Conservation (phyloP, 2,329 filamentous ascomycete species). For the Elsinoe necatrix region DNA sequence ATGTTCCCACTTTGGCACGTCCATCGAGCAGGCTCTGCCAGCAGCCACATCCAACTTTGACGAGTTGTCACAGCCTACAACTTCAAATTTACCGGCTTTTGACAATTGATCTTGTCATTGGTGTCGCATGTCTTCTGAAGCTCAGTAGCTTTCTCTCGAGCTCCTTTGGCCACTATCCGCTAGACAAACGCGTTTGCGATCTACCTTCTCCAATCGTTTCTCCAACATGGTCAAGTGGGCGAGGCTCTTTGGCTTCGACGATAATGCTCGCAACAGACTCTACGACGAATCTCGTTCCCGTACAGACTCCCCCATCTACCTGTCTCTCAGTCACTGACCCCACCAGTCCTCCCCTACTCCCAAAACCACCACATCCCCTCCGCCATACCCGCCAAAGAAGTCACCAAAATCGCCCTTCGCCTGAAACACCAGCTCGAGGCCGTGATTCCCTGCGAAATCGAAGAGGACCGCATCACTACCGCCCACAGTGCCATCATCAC, state of each 20-base stretch:
- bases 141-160: neutral
- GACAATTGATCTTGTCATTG: neutral
- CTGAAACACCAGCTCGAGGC: slow-evolving; percentile 86
- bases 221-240: slow-evolving; percentile 33
- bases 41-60: slow-evolving; percentile 5
- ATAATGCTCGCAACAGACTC: slow-evolving; percentile 31
- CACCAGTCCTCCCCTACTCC: slow-evolving; percentile 57
- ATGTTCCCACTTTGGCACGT: slow-evolving; percentile 8
- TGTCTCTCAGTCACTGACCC: slow-evolving; percentile 15
- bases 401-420: slow-evolving; percentile 82
- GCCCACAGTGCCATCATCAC: slow-evolving; percentile 85
- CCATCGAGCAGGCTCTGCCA: slow-evolving; percentile 11
- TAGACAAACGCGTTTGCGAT: neutral
- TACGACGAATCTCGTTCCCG: slow-evolving; percentile 37
- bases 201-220: neutral
- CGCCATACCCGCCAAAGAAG: slow-evolving; percentile 65
- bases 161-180: neutral
- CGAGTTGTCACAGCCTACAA: neutral
- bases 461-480: slow-evolving; percentile 62
- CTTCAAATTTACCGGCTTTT: neutral
- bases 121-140: neutral
- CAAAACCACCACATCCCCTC: slow-evolving; percentile 52
- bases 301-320: slow-evolving; percentile 21
- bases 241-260: slow-evolving; percentile 31
- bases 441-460: slow-evolving; percentile 82